Percentiles rank a stretch among this genome's conserved stretches.
Evolutionary conservation across 805 yeast genomes (phyloP).

Genomic region (Millerozyma acaciae): DNA sequence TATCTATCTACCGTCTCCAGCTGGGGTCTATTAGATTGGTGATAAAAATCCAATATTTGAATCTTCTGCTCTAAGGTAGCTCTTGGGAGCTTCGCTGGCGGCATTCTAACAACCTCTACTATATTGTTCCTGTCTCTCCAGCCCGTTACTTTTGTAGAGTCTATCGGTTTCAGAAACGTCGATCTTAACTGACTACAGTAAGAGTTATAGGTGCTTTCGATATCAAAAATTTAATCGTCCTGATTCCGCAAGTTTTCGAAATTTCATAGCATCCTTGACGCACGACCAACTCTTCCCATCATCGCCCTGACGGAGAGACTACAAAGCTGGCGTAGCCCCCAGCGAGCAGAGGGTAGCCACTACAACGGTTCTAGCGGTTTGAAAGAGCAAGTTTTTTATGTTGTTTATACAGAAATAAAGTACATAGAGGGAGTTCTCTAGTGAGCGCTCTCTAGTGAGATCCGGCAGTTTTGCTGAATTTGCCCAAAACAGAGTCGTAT

Average conservation of each 20-base stretch:
- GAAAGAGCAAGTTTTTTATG: constrained; percentile 1
- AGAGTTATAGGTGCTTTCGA: no score
- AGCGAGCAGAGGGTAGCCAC: no score
- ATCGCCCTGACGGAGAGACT: not conserved
- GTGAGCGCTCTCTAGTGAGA: constrained; percentile 23
- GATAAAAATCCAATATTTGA: constrained; percentile 50
- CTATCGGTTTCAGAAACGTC: no score
- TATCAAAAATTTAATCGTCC: no score
- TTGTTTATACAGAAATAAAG: not conserved
- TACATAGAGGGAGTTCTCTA: no score
- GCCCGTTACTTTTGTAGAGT: no score
- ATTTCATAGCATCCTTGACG: constrained; percentile 1
- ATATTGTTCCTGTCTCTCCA: no score
- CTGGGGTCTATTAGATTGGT: constrained; percentile 47
- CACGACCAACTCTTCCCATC: constrained; percentile 1
- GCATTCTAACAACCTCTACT: constrained; percentile 8
- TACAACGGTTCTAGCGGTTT: not conserved
- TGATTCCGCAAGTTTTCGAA: constrained; percentile 10
- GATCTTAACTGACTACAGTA: no score
- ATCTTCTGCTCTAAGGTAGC: constrained; percentile 60
- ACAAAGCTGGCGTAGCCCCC: no score
- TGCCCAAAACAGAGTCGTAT: constrained; percentile 87
- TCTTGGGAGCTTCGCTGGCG: constrained; percentile 34
- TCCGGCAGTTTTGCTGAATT: constrained; percentile 76
- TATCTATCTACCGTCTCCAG: constrained; percentile 54